Evolutionary conservation across 2,329 filamentous ascomycete species (phyloP).

Genomic region (Amylocarpus encephaloides): DNA sequence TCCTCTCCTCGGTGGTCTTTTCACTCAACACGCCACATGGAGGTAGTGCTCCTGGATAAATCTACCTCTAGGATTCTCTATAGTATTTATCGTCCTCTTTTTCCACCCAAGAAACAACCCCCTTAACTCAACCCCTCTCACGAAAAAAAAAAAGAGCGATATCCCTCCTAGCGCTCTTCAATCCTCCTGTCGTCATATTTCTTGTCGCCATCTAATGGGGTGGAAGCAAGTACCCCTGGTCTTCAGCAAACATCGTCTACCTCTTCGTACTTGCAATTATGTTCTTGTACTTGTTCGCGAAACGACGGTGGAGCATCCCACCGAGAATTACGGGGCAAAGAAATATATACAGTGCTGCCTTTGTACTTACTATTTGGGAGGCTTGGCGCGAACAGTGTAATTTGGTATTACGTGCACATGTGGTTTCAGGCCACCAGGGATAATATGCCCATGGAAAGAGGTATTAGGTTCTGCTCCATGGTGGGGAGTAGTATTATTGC

Average conservation of each 20-base stretch:
- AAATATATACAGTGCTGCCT: conserved; percentile 27
- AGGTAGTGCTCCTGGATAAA: neutral
- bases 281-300: conserved; percentile 23
- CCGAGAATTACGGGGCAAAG: conserved; percentile 33
- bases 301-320: conserved; percentile 34
- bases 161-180: too few relatives aligned
- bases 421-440: conserved; percentile 43
- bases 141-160: too few relatives aligned
- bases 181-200: conserved; percentile 27
- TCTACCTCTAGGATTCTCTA: conserved; percentile 27
- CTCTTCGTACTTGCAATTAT: conserved; percentile 28
- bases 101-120: conserved; percentile 31
- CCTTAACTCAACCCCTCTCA: conserved; percentile 3
- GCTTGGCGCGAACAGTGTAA: conserved; percentile 10
- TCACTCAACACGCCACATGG: conserved; percentile 1
- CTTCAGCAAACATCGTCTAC: conserved; percentile 31
- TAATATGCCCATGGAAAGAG: conserved; percentile 31
- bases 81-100: conserved; percentile 32
- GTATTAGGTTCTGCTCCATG: conserved; percentile 34
- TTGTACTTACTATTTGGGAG: conserved; percentile 17
- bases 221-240: conserved; percentile 24
- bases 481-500: conserved; percentile 30
- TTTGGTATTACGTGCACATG: conserved; percentile 41
- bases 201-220: conserved; percentile 30
- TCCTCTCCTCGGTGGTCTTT: conserved; percentile 21